Base-by-base conservation (phyloP, 495 filamentous ascomycete genomes). In the Acidomyces sp. region DNA sequence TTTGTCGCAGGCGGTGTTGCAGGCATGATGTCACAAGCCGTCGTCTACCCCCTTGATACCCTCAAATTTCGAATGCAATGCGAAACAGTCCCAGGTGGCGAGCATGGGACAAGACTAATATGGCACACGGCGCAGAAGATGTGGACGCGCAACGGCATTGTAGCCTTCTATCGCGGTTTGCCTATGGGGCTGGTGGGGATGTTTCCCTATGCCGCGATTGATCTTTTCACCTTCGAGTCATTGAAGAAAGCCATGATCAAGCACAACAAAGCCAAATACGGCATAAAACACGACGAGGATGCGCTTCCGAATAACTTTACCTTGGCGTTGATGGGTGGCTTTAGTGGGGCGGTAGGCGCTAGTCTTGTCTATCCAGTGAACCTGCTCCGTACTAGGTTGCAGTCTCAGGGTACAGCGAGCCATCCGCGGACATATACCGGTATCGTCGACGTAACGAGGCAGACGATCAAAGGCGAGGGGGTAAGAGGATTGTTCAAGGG, bases 1-100 rank as follows among this genome's bases (percentile, higher is more conserved):
- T 96, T 96, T 52, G 61, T 92, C 36, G 82, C 90, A 26, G 90
- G 92, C 50, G 90, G 90, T 48, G 65, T 93, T 39, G 86, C 90
- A 48, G 90, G 90, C 52, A 85, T 95, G 68, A 73, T 88, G n/a
- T 84, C 88, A 19, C 88, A 93, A 79, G 82, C 68, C 58, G 84
- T 80, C 52, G 82, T 95, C 22, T 99, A 99, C 59, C 90, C 90
- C 13, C 75, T 99, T 42, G 90, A 99, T 58, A 99, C 90, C 0
- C 66, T 97, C 36, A 97, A 97, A 66, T 99, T 99, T 55, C 84
- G 85, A 36, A 81, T 96, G 68, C 90, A 99, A 65, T 95, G 88
- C 53, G 83, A 92, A 55, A 86, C 82, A 10, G 85, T 95, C 4
- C 66, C 77, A 51, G 86, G 84, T 24, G 90, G 92, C 16, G 69